These are phyloP conservation scores for Saccharum spontaneum DNA, from an alignment of 176 grass and related monocot genomes.

Conservation along the genomic window DNA sequence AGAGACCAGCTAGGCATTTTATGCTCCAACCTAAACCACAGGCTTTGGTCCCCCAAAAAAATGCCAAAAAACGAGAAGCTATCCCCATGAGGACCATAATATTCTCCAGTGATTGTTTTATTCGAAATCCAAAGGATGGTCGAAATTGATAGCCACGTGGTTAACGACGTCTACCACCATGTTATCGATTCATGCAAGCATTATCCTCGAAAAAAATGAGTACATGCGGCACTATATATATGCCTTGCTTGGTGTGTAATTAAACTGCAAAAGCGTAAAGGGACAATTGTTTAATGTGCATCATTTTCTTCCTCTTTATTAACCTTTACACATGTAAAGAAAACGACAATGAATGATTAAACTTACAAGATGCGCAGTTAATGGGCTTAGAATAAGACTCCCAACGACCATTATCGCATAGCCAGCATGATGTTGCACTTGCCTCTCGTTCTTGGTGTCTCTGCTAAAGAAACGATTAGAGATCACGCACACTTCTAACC, in stretches of 20 bases:
- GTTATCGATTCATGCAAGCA: not conserved
- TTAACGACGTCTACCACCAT: not conserved
- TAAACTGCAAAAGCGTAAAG: not conserved
- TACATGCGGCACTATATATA: not conserved
- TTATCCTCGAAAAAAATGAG: not conserved
- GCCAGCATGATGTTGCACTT: not conserved
- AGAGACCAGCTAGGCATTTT: not conserved
- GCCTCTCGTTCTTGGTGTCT: not conserved
- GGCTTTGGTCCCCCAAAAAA: not conserved
- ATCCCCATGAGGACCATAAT: not conserved
- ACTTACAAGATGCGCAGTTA: not conserved
- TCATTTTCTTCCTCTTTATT: not conserved
- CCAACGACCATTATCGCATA: not conserved
- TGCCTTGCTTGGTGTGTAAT: not conserved
- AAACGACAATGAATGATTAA: not conserved
- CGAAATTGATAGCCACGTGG: not conserved
- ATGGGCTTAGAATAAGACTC: not conserved
- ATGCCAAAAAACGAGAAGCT: not conserved
- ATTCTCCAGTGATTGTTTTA: not conserved
- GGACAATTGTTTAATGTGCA: not conserved
- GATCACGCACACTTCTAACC: too few species aligned
- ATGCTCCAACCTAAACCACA: not conserved
- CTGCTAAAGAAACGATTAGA: too few species aligned
- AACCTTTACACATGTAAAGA: not conserved
- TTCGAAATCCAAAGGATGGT: not conserved